These are phyloP conservation scores for Rutstroemia sp. DNA, from an alignment of 2,329 filamentous ascomycete species.

Conservation along the genomic window DNA sequence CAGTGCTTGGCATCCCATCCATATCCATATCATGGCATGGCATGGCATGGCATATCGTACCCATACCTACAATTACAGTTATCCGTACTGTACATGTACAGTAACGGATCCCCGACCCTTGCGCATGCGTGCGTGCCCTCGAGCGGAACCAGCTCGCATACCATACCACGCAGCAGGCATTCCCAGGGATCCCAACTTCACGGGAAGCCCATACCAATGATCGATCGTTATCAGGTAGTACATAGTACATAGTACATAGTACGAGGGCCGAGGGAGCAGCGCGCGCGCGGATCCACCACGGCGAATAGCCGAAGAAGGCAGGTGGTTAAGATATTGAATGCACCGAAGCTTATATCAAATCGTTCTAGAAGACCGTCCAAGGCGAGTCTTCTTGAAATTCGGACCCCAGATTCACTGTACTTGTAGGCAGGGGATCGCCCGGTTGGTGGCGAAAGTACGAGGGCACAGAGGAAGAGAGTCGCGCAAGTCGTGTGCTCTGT, in stretches of 20 bases:
- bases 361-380: slow-evolving; percentile 1
- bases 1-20: neutral
- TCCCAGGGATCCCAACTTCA: neutral
- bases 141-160: neutral
- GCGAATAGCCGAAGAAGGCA: neutral
- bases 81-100: too few relatives aligned
- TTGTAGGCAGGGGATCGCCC: neutral
- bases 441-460: slow-evolving; percentile 3
- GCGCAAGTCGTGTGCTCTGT: neutral
- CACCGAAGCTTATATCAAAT: slow-evolving; percentile 5
- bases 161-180: neutral
- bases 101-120: too few relatives aligned
- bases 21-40: neutral
- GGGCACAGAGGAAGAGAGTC: neutral
- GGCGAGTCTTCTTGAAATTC: neutral
- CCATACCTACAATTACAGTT: neutral
- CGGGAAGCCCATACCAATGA: slow-evolving; percentile 5
- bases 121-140: neutral
- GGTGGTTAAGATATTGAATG: neutral
- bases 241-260: too few relatives aligned
- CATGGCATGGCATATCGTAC: too few relatives aligned
- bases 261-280: neutral
- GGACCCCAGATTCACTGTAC: slow-evolving; percentile 7
- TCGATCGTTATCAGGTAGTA: slow-evolving; percentile 5
- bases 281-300: neutral